Conservation (phyloP, 176 grass and related monocot species). For the Hyparrhenia diplandra region DNA sequence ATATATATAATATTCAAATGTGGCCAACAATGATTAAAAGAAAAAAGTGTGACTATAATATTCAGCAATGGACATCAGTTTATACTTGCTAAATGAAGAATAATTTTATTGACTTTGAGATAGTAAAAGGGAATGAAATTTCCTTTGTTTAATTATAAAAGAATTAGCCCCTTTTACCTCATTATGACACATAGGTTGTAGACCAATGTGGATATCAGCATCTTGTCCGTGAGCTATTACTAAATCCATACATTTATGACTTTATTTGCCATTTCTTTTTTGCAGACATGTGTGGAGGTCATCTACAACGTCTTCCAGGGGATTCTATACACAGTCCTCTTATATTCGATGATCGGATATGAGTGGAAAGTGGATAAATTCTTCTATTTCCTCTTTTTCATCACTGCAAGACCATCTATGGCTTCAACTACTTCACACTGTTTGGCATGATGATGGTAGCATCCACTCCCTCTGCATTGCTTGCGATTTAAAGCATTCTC, state of each 20-base stretch:
- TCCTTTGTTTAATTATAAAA: neutral
- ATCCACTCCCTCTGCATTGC: slow-evolving; percentile 52
- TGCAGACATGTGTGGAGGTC: slow-evolving; percentile 59
- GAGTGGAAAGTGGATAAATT: slow-evolving; percentile 58
- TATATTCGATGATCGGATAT: slow-evolving; percentile 77
- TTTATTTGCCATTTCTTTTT: neutral
- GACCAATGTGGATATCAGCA: neutral
- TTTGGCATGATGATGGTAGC: slow-evolving; percentile 85
- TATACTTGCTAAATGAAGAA: too few relatives aligned
- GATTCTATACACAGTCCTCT: slow-evolving; percentile 48
- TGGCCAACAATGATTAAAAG: neutral
- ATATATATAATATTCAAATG: neutral
- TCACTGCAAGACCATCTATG: too few relatives aligned
- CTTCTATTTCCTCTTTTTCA: slow-evolving; percentile 79
- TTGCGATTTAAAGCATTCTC: slow-evolving; percentile 56
- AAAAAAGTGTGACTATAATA: too few relatives aligned
- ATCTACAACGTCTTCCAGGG: slow-evolving; percentile 64
- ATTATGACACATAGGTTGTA: neutral
- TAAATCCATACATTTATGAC: neutral
- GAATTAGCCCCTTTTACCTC: neutral
- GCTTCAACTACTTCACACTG: slow-evolving; percentile 70
- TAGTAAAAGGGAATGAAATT: neutral
- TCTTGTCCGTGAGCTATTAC: neutral
- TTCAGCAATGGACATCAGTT: too few relatives aligned
- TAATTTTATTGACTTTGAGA: neutral